These are phyloP conservation scores for Teunomyces barrocoloradensis DNA, from an alignment of 805 yeast species.

Conservation along the genomic window DNA sequence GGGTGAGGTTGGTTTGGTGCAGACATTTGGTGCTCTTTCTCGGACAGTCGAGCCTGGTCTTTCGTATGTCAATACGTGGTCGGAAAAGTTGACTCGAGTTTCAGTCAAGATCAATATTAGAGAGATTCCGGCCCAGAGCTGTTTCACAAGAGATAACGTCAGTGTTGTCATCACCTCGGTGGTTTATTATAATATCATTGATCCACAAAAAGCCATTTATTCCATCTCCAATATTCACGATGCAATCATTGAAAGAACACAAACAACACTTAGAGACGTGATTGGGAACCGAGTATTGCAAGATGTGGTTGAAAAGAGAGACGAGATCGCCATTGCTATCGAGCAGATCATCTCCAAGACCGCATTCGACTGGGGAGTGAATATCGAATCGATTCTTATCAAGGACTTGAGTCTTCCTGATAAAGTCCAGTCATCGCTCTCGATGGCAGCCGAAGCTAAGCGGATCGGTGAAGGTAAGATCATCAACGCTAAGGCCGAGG, in stretches of 20 bases:
- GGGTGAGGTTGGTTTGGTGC: conserved; percentile 68
- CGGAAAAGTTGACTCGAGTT: conserved; percentile 52
- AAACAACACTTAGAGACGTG: conserved; percentile 71
- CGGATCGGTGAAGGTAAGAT: conserved; percentile 76
- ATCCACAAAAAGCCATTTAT: conserved; percentile 65
- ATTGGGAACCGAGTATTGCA: conserved; percentile 64
- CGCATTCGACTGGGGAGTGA: conserved; percentile 69
- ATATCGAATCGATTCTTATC: conserved; percentile 63
- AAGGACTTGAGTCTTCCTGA: conserved; percentile 60
- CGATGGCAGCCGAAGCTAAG: conserved; percentile 74
- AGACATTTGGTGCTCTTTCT: conserved; percentile 63
- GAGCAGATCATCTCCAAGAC: conserved; percentile 59
- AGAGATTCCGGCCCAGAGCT: conserved; percentile 65
- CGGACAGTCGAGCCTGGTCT: conserved; percentile 70
- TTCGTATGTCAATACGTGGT: conserved; percentile 60
- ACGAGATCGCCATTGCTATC: conserved; percentile 65
- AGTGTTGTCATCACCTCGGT: conserved; percentile 62
- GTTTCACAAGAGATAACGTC: conserved; percentile 72
- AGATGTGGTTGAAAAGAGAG: conserved; percentile 71
- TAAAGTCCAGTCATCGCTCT: conserved; percentile 56
- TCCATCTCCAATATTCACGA: conserved; percentile 52
- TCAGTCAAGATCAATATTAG: conserved; percentile 56
- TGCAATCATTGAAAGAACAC: conserved; percentile 65
- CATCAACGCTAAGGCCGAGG: conserved; percentile 73
- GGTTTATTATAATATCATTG: conserved; percentile 61